Evolutionary conservation across 2,329 filamentous ascomycete genomes (phyloP), one percentile per base, ranked within the genome.

Genomic region (Aspergillus brasiliensis): DNA sequence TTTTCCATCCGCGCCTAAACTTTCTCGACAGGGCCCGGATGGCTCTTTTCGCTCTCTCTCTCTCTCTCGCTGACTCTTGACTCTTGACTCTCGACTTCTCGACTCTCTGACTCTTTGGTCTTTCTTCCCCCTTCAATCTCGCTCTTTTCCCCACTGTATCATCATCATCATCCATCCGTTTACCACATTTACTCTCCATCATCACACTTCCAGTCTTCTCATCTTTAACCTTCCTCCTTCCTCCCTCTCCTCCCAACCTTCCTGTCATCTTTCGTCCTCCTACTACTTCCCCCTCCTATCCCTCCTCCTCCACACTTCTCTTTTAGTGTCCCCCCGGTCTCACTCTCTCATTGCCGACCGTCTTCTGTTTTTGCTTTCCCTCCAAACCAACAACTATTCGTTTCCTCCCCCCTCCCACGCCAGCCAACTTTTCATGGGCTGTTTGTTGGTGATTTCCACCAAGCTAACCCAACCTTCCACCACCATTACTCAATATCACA

Each of bases 91-190:
- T n/a, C n/a, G n/a, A n/a, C n/a, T n/a, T n/a, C n/a, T n/a, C n/a
- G n/a, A n/a, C n/a, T 34, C 31, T 34, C 31, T 34, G 5, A 34
- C 31, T 34, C 31, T 34, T 11, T 34, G 31, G 31, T 34, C 31
- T 13, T 44, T 44, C 19, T 21, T 21, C 6, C 40, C 65, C 57
- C 58, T 61, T 57, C 58, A 57, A 62, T 65, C 53, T 64, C 55
- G 62, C 60, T 57, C 57, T 59, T 46, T 60, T 60, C 60, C 57
- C 66, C 62, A 62, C 61, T 66, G 63, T 64, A 57, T 58, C 56
- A 54, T 65, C 58, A 64, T 61, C 56, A 64, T 59, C 59, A 47
- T n/a, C n/a, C n/a, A n/a, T n/a, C n/a, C n/a, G 28, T 34, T 34
- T 34, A 34, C 31, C 31, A 34, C 31, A 34, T 34, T 34, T 15